Evolutionary conservation across 1,284 basidiomycete species (phyloP).

Genomic region (Rhodofomes roseus): DNA sequence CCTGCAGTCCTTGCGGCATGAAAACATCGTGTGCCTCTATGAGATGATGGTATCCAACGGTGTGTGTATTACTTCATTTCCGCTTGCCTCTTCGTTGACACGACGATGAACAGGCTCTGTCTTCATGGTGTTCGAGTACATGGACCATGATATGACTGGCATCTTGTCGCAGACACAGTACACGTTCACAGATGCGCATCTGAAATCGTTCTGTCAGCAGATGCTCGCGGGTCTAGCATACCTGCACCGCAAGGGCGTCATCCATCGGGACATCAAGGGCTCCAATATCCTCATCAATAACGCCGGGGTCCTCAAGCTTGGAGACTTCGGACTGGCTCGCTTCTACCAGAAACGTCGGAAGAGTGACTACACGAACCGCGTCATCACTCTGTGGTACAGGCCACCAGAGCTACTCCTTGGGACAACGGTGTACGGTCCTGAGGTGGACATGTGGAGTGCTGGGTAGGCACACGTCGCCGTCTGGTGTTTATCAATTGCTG

Average conservation of each 20-base stretch:
- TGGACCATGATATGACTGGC: slow-evolving; percentile 98
- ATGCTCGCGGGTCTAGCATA: slow-evolving; percentile 94
- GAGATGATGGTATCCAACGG: slow-evolving; percentile 99
- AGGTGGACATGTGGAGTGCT: slow-evolving; percentile 99
- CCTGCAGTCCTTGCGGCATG: slow-evolving; percentile 86
- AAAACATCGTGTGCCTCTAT: slow-evolving; percentile 85
- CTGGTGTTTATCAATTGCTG: background rate
- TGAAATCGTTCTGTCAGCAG: slow-evolving; percentile 94
- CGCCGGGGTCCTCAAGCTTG: slow-evolving; percentile 90
- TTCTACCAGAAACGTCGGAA: slow-evolving; percentile 90
- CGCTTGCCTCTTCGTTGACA: slow-evolving; percentile 5
- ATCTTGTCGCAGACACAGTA: slow-evolving; percentile 90
- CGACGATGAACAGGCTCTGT: slow-evolving; percentile 66
- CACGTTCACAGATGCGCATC: slow-evolving; percentile 78
- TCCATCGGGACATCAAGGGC: slow-evolving; percentile 98
- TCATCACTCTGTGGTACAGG: slow-evolving; percentile 99
- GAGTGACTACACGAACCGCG: slow-evolving; percentile 97
- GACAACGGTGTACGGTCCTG: slow-evolving; percentile 94
- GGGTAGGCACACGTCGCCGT: slow-evolving; percentile 55
- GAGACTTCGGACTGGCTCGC: slow-evolving; percentile 96
- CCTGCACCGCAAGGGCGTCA: slow-evolving; percentile 91
- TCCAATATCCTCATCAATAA: slow-evolving; percentile 97
- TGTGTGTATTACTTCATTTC: slow-evolving; percentile 31
- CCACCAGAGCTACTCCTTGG: slow-evolving; percentile 95
- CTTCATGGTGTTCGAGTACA: slow-evolving; percentile 99